Evolutionary conservation across 306 rosid genomes (phyloP), one percentile per base, ranked within the genome.

Genomic region (Nissolia schottii): DNA sequence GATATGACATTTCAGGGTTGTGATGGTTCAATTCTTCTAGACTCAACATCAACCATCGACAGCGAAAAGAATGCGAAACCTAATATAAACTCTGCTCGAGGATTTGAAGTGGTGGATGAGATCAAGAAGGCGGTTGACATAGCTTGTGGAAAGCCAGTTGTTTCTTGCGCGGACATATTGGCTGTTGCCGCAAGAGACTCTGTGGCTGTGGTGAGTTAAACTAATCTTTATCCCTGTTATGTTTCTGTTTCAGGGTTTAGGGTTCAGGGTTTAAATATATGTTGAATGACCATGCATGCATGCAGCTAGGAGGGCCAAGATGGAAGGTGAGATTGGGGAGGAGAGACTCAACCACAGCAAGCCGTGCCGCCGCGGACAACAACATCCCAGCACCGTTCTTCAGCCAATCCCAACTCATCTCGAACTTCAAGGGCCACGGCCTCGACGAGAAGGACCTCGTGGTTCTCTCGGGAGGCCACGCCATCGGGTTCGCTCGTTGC

Each of bases 261-360:
- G n/a, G n/a, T n/a, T n/a, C n/a, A n/a, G n/a, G n/a, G n/a, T n/a
- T n/a, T n/a, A n/a, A n/a, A n/a, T n/a, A n/a, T n/a, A n/a, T n/a
- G n/a, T n/a, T n/a, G n/a, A n/a, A n/a, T n/a, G n/a, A n/a, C n/a
- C n/a, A n/a, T 3, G 31, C 9, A 16, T 11, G 13, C 13, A n/a
- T 64, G 41, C 77, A 87, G 91, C 55, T 87, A 74, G 87, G 91
- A 22, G 88, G 91, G 5, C 78, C 84, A 9, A 23, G 75, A 6
- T 87, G 91, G 88, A 32, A 50, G 0, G 85, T 82, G n/a, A 34
- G 9, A n/a, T 14, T 84, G 0, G 87, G 91, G 1, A 84, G 91
- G 58, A 84, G 83, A 70, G 91, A 84, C 81, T 77, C 91, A 13
- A 79, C 55, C 49, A 84, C 74, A 23, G 86, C 87, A 4, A 84